A percentile compares a stretch with the other conserved stretches of the same genome.
These are phyloP conservation scores for Dictyostelium capitatum DNA, from an alignment of 78 protist genomes.

Conservation along the genomic window DNA sequence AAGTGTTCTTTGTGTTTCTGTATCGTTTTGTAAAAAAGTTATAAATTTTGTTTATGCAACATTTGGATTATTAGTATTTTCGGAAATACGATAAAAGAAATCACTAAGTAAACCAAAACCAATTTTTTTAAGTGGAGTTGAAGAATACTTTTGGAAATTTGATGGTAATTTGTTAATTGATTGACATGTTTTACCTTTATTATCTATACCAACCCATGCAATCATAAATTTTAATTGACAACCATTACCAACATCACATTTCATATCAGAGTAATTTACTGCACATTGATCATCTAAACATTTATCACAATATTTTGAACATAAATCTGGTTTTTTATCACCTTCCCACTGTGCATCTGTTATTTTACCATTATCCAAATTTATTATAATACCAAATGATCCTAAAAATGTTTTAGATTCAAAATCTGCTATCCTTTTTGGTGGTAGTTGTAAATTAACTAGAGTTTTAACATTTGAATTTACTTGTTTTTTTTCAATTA, in stretches of 20 bases:
- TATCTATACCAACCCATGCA: slow-evolving; percentile 44
- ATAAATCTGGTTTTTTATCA: slow-evolving; percentile 2
- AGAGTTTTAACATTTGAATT: not conserved
- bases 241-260: slow-evolving; percentile 27
- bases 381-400: not conserved
- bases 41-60: slow-evolving; percentile 45
- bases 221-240: slow-evolving; percentile 30
- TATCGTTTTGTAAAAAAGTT: too few relatives aligned
- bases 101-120: slow-evolving; percentile 51
- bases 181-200: slow-evolving; percentile 21
- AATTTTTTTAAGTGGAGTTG: slow-evolving; percentile 28
- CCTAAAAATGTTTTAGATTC: not conserved
- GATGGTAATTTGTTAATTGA: slow-evolving; percentile 45
- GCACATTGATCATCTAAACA: slow-evolving; percentile 69
- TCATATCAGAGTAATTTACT: not conserved
- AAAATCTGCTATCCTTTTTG: not conserved
- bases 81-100: slow-evolving; percentile 24
- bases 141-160: slow-evolving; percentile 31
- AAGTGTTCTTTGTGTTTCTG: too few relatives aligned
- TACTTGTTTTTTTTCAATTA: not conserved
- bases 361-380: slow-evolving; percentile 18
- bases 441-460: not conserved
- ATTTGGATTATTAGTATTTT: slow-evolving; percentile 52
- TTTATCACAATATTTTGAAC: slow-evolving; percentile 36
- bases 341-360: slow-evolving; percentile 62